Conservation (phyloP, 2,329 filamentous ascomycete genomes). For the Colletotrichum higginsianum region DNA sequence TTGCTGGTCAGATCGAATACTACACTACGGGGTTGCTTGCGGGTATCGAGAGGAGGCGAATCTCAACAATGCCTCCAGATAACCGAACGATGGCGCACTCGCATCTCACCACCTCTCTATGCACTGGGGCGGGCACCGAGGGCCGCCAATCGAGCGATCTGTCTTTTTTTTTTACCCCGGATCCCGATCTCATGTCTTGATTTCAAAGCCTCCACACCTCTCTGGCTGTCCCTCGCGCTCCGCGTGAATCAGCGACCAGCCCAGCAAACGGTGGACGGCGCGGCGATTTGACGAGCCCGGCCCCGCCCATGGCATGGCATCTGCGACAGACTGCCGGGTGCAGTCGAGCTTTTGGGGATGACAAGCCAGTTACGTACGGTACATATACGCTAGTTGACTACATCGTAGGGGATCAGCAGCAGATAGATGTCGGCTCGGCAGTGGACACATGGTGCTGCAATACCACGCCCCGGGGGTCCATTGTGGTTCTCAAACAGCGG, state of each 20-base stretch:
- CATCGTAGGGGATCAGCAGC: background rate
- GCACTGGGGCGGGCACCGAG: background rate
- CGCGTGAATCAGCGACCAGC: constrained; percentile 8
- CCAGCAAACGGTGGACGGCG: constrained; percentile 14
- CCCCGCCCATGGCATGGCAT: constrained; percentile 9
- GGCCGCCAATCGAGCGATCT: constrained; percentile 3
- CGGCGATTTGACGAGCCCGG: background rate
- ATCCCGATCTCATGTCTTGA: constrained; percentile 21
- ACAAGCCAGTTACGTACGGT: background rate
- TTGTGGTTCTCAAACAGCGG: constrained; percentile 6
- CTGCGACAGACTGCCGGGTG: background rate
- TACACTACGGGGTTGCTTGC: background rate
- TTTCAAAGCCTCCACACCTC: constrained; percentile 25
- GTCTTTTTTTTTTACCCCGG: constrained; percentile 14
- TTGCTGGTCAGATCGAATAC: background rate
- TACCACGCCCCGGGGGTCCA: constrained; percentile 6
- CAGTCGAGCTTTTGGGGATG: background rate
- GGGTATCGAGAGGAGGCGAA: background rate
- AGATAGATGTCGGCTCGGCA: constrained; percentile 7
- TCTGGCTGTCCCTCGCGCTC: background rate
- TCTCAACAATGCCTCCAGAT: background rate
- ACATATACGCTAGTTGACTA: background rate
- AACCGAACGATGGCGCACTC: constrained; percentile 12
- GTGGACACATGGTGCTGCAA: constrained; percentile 1
- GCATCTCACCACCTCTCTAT: constrained; percentile 1